These are phyloP conservation scores for Porogramme epimiltina DNA, from an alignment of 1,284 basidiomycete species.

Conservation along the genomic window DNA sequence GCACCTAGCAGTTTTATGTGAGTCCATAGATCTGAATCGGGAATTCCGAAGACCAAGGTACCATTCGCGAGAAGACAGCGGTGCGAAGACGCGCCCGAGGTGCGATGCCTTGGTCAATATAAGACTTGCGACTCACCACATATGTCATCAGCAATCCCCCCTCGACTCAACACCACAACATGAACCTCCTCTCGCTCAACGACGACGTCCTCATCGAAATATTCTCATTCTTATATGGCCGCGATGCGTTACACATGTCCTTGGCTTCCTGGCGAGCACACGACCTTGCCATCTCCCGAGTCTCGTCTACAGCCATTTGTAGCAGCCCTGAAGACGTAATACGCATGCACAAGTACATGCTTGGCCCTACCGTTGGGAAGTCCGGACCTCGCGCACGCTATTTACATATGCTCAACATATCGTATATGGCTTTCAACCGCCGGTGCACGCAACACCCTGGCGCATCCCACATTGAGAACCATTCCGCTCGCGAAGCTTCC, in stretches of 20 bases:
- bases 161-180: background rate
- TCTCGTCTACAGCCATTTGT: background rate
- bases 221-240: slow-evolving; percentile 1
- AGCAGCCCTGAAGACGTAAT: background rate
- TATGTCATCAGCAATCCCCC: too few relatives aligned
- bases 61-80: too few relatives aligned
- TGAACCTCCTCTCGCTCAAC: slow-evolving; percentile 8
- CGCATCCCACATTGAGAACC: too few relatives aligned
- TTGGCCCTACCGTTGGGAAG: background rate
- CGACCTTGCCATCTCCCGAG: slow-evolving; percentile 7
- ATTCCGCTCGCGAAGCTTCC: too few relatives aligned
- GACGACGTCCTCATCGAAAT: slow-evolving; percentile 14
- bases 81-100: too few relatives aligned
- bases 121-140: too few relatives aligned
- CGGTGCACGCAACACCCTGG: too few relatives aligned
- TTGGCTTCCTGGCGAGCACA: slow-evolving; percentile 6
- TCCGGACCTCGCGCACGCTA: background rate
- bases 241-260: slow-evolving; percentile 7
- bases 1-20: too few relatives aligned
- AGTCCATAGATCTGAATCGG: too few relatives aligned
- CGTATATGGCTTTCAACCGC: background rate
- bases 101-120: too few relatives aligned
- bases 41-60: too few relatives aligned
- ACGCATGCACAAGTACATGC: background rate
- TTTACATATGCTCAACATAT: background rate